A percentile compares a stretch with the other conserved stretches of the same genome.
phyloP scores from a whole-genome alignment of 306 rosid genomes.

The Vicia sativa region DNA sequence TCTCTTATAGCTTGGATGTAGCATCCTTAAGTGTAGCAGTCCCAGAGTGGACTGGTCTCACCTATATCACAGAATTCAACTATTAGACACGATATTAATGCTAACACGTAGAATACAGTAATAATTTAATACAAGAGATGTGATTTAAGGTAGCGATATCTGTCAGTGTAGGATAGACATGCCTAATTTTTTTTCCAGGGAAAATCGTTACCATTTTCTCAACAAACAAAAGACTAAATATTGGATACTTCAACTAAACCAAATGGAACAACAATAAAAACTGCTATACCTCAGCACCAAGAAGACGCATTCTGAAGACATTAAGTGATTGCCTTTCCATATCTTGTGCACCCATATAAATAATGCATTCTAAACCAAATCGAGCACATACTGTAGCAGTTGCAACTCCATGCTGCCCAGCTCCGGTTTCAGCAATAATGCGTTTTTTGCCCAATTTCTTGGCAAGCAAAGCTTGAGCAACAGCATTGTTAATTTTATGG shows the following conservation, averaged over 20 bases:
- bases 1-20: conserved; percentile 96
- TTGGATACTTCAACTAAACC: conserved; percentile 14
- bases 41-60: conserved; percentile 87
- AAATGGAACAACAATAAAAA: conserved; percentile 25
- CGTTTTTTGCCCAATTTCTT: conserved; percentile 83
- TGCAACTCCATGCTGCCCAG: conserved; percentile 99
- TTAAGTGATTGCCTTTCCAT: conserved; percentile 97
- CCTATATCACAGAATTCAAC: conserved; percentile 49
- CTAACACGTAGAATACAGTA: neutral
- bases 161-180: neutral
- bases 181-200: neutral
- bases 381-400: conserved; percentile 97
- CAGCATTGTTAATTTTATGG: conserved; percentile 93
- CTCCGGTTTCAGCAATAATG: conserved; percentile 96
- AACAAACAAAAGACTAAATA: conserved; percentile 22
- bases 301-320: conserved; percentile 96
- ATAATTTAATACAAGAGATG: neutral
- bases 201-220: neutral
- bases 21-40: conserved; percentile 98
- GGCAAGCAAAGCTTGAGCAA: conserved; percentile 95
- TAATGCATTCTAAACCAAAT: conserved; percentile 81
- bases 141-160: neutral
- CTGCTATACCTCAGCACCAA: conserved; percentile 89
- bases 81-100: neutral
- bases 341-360: conserved; percentile 98